These are phyloP conservation scores for Backusella luteola DNA, from an alignment of 192 early-diverging fungal species.

Conservation along the genomic window DNA sequence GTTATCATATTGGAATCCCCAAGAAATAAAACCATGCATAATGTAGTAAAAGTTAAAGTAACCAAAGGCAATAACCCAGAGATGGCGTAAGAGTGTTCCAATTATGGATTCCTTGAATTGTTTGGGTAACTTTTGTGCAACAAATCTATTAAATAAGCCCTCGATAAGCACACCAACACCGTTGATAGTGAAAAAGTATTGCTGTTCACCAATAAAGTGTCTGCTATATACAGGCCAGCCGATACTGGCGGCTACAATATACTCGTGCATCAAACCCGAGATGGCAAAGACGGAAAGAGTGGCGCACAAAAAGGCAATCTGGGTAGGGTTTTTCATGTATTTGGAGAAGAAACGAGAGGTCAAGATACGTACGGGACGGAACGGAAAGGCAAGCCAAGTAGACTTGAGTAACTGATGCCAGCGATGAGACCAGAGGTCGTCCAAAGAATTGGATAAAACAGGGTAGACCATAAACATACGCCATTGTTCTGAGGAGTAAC, in stretches of 20 bases:
- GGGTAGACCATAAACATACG: slow-evolving; percentile 10
- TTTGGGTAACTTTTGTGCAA: not conserved
- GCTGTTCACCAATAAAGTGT: slow-evolving; percentile 15
- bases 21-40: not conserved
- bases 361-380: slow-evolving; percentile 4
- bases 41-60: slow-evolving; percentile 10
- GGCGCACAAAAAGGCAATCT: not conserved
- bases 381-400: slow-evolving; percentile 10
- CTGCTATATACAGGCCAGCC: not conserved
- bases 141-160: not conserved
- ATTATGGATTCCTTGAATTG: not conserved
- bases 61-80: not conserved
- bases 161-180: slow-evolving; percentile 18
- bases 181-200: slow-evolving; percentile 12
- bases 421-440: slow-evolving; percentile 17
- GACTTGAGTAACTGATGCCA: slow-evolving; percentile 21
- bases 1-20: slow-evolving; percentile 7
- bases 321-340: not conserved
- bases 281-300: slow-evolving; percentile 18
- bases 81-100: not conserved
- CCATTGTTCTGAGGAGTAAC: slow-evolving; percentile 21
- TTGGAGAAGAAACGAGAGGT: not conserved
- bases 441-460: slow-evolving; percentile 10
- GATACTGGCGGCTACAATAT: slow-evolving; percentile 4
- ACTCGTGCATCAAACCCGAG: slow-evolving; percentile 27